These are phyloP conservation scores for Syzygium syzygioides DNA, from an alignment of 441 rosid species.

Conservation along the genomic window DNA sequence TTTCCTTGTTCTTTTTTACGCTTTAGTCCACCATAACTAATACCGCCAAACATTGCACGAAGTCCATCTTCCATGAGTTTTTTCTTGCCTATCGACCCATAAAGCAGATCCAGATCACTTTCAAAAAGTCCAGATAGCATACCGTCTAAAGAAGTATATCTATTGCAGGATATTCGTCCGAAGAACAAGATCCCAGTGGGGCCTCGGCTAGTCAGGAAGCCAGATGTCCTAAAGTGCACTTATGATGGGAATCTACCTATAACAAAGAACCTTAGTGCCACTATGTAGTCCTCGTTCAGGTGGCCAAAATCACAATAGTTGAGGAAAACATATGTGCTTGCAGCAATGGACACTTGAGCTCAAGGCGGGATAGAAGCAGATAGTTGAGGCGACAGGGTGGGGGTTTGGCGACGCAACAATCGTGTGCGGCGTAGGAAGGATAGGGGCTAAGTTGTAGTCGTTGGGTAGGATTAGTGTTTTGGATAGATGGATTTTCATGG, in stretches of 20 bases:
- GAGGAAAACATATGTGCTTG: not conserved
- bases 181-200: conserved; percentile 50
- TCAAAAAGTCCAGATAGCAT: not conserved
- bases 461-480: not conserved
- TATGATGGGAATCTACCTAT: conserved; percentile 62
- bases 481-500: not conserved
- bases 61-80: not conserved
- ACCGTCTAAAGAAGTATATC: not conserved
- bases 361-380: not conserved
- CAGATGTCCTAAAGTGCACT: conserved; percentile 59
- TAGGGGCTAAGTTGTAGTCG: not conserved
- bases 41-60: not conserved
- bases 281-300: conserved; percentile 8
- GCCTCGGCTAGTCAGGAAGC: conserved; percentile 44
- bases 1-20: not conserved
- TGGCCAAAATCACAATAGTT: not conserved
- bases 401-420: not conserved
- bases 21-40: not conserved
- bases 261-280: conserved; percentile 52
- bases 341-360: not conserved
- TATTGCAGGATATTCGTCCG: conserved; percentile 65
- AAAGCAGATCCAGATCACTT: not conserved
- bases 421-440: not conserved
- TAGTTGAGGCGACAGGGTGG: not conserved
- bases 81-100: not conserved